A percentile compares a stretch with the other conserved stretches of the same genome.
phyloP scores from a whole-genome alignment of 2,329 filamentous ascomycete genomes.

The Ophiostoma sp. region DNA sequence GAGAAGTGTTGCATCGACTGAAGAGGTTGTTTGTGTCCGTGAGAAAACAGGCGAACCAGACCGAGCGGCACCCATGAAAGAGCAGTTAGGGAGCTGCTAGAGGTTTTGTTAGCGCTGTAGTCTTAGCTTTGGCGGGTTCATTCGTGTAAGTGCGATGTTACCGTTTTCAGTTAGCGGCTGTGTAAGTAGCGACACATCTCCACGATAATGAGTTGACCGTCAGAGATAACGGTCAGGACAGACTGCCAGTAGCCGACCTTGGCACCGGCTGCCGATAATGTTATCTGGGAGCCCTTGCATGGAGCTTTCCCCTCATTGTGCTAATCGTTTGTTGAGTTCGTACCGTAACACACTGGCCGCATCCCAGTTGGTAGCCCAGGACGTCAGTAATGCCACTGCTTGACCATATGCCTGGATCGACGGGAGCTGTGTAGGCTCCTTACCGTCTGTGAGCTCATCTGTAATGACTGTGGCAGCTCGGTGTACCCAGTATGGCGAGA shows the following conservation, averaged over 20 bases:
- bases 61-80: neutral
- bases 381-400: neutral
- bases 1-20: neutral
- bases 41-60: neutral
- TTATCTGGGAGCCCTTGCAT: neutral
- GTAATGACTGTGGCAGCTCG: neutral
- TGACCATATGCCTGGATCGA: slow-evolving; percentile 13
- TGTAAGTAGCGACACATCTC: neutral
- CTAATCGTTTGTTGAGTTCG: neutral
- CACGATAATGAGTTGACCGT: neutral
- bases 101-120: neutral
- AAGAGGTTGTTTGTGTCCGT: neutral
- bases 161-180: slow-evolving; percentile 2
- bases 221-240: neutral
- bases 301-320: neutral
- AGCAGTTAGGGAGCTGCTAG: neutral
- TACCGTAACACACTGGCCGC: neutral
- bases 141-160: slow-evolving; percentile 3
- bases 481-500: slow-evolving; percentile 21
- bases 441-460: neutral
- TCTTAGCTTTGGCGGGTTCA: neutral
- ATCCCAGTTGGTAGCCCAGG: slow-evolving; percentile 1
- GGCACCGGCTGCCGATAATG: neutral
- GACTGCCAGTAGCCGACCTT: neutral
- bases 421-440: neutral